Base-by-base conservation (phyloP, 768 basidiomycete species). In the Leccinellum rugosiceps region DNA sequence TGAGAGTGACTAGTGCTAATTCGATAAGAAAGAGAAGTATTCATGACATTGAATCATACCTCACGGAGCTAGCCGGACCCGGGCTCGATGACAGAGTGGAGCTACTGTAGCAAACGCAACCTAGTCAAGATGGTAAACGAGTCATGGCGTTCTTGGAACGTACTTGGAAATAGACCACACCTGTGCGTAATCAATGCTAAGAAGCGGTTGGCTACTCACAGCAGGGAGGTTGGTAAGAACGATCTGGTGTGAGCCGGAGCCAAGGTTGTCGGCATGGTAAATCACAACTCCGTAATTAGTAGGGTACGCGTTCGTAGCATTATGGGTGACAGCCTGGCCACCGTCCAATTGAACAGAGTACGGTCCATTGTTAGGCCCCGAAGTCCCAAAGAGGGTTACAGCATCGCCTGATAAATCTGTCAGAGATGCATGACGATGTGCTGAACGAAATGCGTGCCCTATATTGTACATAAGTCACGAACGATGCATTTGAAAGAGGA, bases 351-450 rank as follows among this genome's bases (percentile, higher is more conserved):
- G 68, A 23, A 68, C 71, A 0, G 68, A 65, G 55, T 77, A 80
- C 1, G 66, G 68, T 28, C 75, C 69, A 44, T 69, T 71, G 3
- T 58, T 53, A 4, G 76, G 74, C 4, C 76, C 72, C 1, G 77
- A 71, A 19, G 78, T 74, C 14, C 80, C 79, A 44, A 74, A 81
- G 11, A 82, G 56, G 4, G 75, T 76, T 8, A 83, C 68, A 6
- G 73, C 76, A 48, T 77, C 76, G 44, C 78, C 81, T 77, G 44
- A 44, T 21, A 32, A 19, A 32, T 38, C 10, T 31, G 45, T 58
- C 19, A 63, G 55, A 47, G 45, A 14, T 11, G 32, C 3, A 5
- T n/a, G 2, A 11, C 0, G 19, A 21, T 45, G 14, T 10, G 19
- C 5, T 10, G 17, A 32, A 57, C 8, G 26, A 50, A 2, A 25